phyloP scores from a whole-genome alignment of 1,284 basidiomycete species.

The Wolfiporia cocos region DNA sequence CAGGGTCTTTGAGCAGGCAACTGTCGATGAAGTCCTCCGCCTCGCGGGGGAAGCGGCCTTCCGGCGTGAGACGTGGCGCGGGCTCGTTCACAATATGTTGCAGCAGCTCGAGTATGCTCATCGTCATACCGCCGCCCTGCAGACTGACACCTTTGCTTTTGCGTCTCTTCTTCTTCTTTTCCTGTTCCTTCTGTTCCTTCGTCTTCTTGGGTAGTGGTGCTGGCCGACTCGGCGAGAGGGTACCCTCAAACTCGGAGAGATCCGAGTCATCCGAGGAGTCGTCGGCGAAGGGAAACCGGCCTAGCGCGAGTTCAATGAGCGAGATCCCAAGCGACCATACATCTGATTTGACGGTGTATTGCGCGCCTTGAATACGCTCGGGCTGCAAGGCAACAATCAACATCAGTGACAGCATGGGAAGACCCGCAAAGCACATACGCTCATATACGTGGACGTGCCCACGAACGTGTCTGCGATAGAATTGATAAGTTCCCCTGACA shows the following conservation, averaged over 20 bases:
- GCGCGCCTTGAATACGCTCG: slow-evolving; percentile 96
- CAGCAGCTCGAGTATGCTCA: slow-evolving; percentile 94
- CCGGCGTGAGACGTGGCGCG: slow-evolving; percentile 72
- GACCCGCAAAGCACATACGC: no score
- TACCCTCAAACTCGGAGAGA: slow-evolving; percentile 65
- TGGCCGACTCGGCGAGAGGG: slow-evolving; percentile 53
- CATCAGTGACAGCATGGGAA: slow-evolving; percentile 10
- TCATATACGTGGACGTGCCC: slow-evolving; percentile 99
- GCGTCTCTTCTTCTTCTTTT: slow-evolving; percentile 40
- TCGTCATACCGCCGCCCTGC: slow-evolving; percentile 88
- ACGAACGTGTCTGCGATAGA: slow-evolving; percentile 99
- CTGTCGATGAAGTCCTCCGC: slow-evolving; percentile 79
- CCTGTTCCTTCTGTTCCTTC: slow-evolving; percentile 30
- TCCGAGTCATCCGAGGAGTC: slow-evolving; percentile 59
- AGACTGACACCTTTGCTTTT: slow-evolving; percentile 83
- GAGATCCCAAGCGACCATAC: slow-evolving; percentile 97
- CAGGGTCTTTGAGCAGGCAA: slow-evolving; percentile 83
- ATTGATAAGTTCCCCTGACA: slow-evolving; percentile 97
- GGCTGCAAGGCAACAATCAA: slow-evolving; percentile 48
- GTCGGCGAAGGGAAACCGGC: slow-evolving; percentile 89
- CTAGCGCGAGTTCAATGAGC: slow-evolving; percentile 89
- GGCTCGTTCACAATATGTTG: slow-evolving; percentile 98
- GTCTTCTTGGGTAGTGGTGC: slow-evolving; percentile 34
- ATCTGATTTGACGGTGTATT: slow-evolving; percentile 97
- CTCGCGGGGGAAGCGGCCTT: slow-evolving; percentile 62